A percentile compares a stretch with the other conserved stretches of the same genome.
Evolutionary conservation across 805 yeast genomes (phyloP).

Genomic region (Ogataea ramenticola): DNA sequence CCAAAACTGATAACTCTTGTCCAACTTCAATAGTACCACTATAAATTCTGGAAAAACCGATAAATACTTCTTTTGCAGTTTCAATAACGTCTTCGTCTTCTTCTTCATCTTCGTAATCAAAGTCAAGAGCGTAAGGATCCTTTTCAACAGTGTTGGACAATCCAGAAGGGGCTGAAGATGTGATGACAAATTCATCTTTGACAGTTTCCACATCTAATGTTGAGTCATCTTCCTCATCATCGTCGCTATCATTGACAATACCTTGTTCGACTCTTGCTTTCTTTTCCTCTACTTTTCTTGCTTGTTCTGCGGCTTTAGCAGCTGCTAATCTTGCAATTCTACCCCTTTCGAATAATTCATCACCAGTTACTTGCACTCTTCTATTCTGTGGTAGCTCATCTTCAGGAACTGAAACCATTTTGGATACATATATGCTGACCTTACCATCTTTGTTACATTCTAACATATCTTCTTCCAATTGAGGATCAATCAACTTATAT

Average conservation of each 20-base stretch:
- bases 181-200: conserved; percentile 13
- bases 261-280: conserved; percentile 5
- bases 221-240: not conserved
- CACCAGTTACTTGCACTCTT: conserved; percentile 34
- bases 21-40: conserved; percentile 79
- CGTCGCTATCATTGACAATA: not conserved
- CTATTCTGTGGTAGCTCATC: conserved; percentile 64
- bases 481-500: conserved; percentile 37
- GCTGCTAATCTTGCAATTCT: conserved; percentile 62
- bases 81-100: conserved; percentile 38
- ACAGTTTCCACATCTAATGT: not conserved
- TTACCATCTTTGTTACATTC: conserved; percentile 65
- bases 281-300: conserved; percentile 26
- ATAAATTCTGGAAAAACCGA: conserved; percentile 85
- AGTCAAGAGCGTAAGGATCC: conserved; percentile 13
- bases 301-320: conserved; percentile 53
- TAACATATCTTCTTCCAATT: conserved; percentile 48
- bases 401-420: conserved; percentile 80
- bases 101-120: conserved; percentile 45
- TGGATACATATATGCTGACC: conserved; percentile 74
- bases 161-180: too few species aligned
- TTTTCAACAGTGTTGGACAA: too few species aligned
- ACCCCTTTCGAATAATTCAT: conserved; percentile 57
- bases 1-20: conserved; percentile 65
- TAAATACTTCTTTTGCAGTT: conserved; percentile 50